Percentiles rank a stretch among this genome's conserved stretches.
These are phyloP conservation scores for Thelonectria blattea DNA, from an alignment of 2,329 filamentous ascomycete species.

Conservation along the genomic window DNA sequence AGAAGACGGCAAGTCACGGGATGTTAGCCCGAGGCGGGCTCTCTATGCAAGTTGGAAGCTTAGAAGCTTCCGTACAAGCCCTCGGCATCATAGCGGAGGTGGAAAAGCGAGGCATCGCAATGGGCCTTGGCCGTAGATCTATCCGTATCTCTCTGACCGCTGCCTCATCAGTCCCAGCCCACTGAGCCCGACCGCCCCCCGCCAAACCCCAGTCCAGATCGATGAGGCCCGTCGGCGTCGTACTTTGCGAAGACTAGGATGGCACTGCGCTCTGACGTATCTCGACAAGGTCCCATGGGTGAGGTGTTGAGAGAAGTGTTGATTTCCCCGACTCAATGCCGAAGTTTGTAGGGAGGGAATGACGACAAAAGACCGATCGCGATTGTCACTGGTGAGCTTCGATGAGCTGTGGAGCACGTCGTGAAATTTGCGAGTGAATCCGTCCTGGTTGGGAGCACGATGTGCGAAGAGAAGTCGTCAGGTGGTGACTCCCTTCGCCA, in stretches of 20 bases:
- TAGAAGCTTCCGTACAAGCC: background rate
- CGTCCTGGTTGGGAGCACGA: background rate
- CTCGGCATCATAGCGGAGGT: background rate
- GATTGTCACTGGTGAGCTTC: background rate
- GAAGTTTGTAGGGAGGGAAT: background rate
- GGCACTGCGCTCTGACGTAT: constrained; percentile 13
- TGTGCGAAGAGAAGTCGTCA: background rate
- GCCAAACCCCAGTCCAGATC: background rate
- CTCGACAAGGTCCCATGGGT: constrained; percentile 1
- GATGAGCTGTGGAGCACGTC: constrained; percentile 1
- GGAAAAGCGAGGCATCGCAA: background rate
- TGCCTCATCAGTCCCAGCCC: background rate
- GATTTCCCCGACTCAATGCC: constrained; percentile 10
- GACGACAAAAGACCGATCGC: background rate
- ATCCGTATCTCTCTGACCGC: background rate
- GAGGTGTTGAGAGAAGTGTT: background rate
- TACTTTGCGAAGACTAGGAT: background rate
- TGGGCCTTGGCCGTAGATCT: background rate
- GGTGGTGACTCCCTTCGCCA: background rate
- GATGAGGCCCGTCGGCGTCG: background rate
- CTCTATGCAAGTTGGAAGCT: background rate
- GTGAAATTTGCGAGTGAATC: background rate
- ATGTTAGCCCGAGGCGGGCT: background rate
- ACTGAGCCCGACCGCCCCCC: background rate
- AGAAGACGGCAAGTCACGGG: background rate